These are phyloP conservation scores for Leishmania aethiopica DNA, from an alignment of 208 protist genomes.

Conservation along the genomic window DNA sequence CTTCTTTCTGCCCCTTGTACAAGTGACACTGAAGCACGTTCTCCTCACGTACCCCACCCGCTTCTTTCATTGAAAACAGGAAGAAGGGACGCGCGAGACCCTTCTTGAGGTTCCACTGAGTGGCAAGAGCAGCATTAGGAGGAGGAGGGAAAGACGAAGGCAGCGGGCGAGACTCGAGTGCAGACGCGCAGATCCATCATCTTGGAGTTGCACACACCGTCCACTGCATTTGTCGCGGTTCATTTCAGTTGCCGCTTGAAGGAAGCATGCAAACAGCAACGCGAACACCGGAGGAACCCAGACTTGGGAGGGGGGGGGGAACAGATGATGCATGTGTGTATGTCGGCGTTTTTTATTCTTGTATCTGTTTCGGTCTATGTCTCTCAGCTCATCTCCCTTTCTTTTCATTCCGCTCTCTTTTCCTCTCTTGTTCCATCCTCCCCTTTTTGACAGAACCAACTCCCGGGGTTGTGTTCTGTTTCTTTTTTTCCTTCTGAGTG, in stretches of 20 bases:
- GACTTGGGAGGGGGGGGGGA: neutral
- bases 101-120: neutral
- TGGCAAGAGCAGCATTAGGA: neutral
- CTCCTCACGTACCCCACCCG: neutral
- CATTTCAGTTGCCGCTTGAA: neutral
- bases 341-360: neutral
- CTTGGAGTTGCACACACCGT: neutral
- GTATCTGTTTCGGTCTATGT: neutral
- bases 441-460: neutral
- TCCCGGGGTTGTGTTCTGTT: neutral
- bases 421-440: neutral
- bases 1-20: neutral
- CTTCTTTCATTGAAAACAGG: conserved; percentile 1
- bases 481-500: neutral
- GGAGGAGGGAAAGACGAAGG: neutral
- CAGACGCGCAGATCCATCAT: neutral
- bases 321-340: neutral
- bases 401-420: neutral
- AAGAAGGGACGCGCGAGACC: neutral
- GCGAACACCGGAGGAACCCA: neutral
- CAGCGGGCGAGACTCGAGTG: neutral
- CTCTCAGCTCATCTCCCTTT: neutral
- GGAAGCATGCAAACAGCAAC: neutral
- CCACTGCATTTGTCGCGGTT: neutral
- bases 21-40: neutral